These are phyloP conservation scores for Thelonectria blattea DNA, from an alignment of 2,329 filamentous ascomycete genomes.

Conservation along the genomic window DNA sequence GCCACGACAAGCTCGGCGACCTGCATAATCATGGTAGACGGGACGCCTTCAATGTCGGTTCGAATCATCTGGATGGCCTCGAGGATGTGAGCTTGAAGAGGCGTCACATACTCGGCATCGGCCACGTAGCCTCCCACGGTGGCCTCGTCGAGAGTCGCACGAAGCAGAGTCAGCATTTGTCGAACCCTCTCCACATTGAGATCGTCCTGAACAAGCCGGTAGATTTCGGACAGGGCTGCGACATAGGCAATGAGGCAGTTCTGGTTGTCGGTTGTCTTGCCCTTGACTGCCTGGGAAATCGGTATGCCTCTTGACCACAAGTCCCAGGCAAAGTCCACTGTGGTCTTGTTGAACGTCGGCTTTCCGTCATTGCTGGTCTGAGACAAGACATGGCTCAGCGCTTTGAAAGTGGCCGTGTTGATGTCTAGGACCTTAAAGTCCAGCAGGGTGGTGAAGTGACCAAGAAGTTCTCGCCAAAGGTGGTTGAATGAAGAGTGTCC, in stretches of 20 bases:
- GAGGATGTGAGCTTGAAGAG: constrained; percentile 73
- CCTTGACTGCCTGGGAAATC: constrained; percentile 43
- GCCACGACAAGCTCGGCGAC: constrained; percentile 75
- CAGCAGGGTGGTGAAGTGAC: constrained; percentile 69
- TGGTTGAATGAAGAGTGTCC: constrained; percentile 69
- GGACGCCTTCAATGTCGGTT: constrained; percentile 68
- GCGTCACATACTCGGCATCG: constrained; percentile 76
- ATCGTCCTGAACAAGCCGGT: constrained; percentile 71
- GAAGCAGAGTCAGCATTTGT: constrained; percentile 74
- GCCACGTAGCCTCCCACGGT: constrained; percentile 70
- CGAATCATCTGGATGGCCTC: constrained; percentile 71
- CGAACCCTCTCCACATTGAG: constrained; percentile 67
- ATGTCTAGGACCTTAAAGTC: constrained; percentile 71
- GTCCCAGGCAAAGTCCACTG: constrained; percentile 69
- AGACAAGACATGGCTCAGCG: constrained; percentile 67
- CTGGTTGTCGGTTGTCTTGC: constrained; percentile 69
- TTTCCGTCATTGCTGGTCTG: constrained; percentile 52
- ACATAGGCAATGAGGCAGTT: constrained; percentile 87
- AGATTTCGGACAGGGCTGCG: constrained; percentile 75
- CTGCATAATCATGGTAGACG: constrained; percentile 71
- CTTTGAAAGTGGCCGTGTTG: constrained; percentile 73
- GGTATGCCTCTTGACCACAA: constrained; percentile 74
- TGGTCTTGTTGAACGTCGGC: constrained; percentile 54
- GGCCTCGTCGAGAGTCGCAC: constrained; percentile 73
- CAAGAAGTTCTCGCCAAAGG: constrained; percentile 78